phyloP scores from a whole-genome alignment of 495 filamentous ascomycete species.

The Penicilliopsis zonata region DNA sequence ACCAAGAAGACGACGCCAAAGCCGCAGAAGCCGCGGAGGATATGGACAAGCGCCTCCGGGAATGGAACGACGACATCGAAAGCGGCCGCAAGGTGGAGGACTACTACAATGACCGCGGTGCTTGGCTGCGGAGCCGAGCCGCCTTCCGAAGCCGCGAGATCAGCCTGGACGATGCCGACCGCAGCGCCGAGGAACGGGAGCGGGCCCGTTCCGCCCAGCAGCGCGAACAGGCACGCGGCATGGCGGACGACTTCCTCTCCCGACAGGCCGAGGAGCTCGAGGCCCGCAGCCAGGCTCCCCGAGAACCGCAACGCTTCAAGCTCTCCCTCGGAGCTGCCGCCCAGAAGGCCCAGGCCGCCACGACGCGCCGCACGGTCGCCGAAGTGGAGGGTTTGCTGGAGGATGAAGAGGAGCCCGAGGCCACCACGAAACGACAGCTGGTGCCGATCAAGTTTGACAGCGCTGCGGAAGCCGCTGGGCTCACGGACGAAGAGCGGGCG shows the following conservation, averaged over 20 bases:
- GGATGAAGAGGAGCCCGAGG: conserved; percentile 76
- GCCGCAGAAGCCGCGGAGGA: conserved; percentile 49
- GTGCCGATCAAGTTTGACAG: conserved; percentile 88
- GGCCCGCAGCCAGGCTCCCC: conserved; percentile 37
- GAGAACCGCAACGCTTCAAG: conserved; percentile 81
- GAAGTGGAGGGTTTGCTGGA: conserved; percentile 91
- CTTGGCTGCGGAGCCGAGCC: conserved; percentile 75
- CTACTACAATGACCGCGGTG: conserved; percentile 75
- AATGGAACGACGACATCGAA: conserved; percentile 87
- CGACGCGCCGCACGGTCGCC: conserved; percentile 69
- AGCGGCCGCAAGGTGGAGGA: conserved; percentile 57
- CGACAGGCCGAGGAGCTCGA: conserved; percentile 80
- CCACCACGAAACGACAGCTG: conserved; percentile 63
- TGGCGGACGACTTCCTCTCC: conserved; percentile 90
- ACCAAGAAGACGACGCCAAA: conserved; percentile 54
- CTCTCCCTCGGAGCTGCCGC: conserved; percentile 84
- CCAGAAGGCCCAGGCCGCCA: conserved; percentile 62
- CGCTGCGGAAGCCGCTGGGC: conserved; percentile 50
- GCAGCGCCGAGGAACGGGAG: conserved; percentile 65
- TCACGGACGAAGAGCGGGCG: conserved; percentile 74
- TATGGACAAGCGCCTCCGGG: conserved; percentile 57
- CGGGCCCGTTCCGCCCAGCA: conserved; percentile 53
- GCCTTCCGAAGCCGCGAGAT: conserved; percentile 60
- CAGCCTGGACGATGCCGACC: conserved; percentile 69
- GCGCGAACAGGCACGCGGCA: conserved; percentile 65